Evolutionary conservation across 805 yeast genomes (phyloP), one percentile per base, ranked within the genome.

Genomic region (Kluyveromyces siamensis): DNA sequence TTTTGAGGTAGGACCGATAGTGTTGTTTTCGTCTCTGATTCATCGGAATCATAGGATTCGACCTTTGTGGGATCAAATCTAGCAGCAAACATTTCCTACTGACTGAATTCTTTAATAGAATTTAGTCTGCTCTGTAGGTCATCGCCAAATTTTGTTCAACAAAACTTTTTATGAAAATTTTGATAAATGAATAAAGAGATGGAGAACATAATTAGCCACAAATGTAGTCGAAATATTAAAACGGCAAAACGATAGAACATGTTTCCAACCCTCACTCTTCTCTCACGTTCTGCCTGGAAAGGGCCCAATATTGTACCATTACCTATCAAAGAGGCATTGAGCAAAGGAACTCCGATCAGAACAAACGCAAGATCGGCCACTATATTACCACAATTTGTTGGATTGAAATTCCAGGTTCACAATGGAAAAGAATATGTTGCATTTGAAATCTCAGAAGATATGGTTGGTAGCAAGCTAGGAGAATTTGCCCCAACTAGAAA

Each of bases 291-390:
- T 0, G 79, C 76, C 0, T 79, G 84, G 84, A 80, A 80, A 60
- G 84, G 97, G 35, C 99, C 99, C 2, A 84, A 83, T 59, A 84
- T 93, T 52, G 98, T 91, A 19, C 96, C 98, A 5, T 75, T 93
- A 36, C 98, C 98, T n/a, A 76, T 93, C 40, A 83, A 84, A 37
- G 83, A 87, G 56, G 97, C 98, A 33, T 70, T 82, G 51, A 79
- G 80, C 54, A 82, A 82, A 47, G 86, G 86, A 17, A 77, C 87
- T 1, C 96, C 98, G 3, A 87, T 93, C 52, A 77, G 96, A 70
- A 93, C 99, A n/a, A 87, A 89, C 59, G 96, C 97, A 40, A 79
- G 99, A 65, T 73, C 91, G 36, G 93, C 98, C 63, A 93, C 98
- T 17, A 87, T 93, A 48, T 72, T 93, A 45, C 99, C 99, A 18